These are phyloP conservation scores for Phytophthora brassicae DNA, from an alignment of 352 stramenopile species.

Conservation along the genomic window DNA sequence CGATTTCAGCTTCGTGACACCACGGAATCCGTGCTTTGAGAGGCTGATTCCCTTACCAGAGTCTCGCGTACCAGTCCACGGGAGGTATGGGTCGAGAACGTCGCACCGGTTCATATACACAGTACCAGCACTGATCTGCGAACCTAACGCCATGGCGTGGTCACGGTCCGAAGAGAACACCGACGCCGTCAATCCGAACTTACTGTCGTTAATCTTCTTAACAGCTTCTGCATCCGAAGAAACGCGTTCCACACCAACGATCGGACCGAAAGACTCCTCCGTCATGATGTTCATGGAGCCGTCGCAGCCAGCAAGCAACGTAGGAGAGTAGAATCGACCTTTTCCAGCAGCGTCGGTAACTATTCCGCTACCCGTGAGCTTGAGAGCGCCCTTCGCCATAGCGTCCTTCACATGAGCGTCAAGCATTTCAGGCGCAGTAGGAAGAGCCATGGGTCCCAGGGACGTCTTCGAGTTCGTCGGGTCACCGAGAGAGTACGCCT, in stretches of 20 bases:
- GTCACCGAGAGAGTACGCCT: slow-evolving; percentile 67
- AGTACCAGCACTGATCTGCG: slow-evolving; percentile 69
- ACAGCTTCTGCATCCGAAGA: slow-evolving; percentile 73
- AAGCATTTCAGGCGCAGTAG: slow-evolving; percentile 46
- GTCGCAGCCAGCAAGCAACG: slow-evolving; percentile 66
- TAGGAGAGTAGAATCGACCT: slow-evolving; percentile 80
- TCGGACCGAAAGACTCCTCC: slow-evolving; percentile 85
- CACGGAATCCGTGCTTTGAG: slow-evolving; percentile 81
- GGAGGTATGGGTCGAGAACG: slow-evolving; percentile 74
- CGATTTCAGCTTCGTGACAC: slow-evolving; percentile 79
- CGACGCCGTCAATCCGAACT: slow-evolving; percentile 76
- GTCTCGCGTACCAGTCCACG: slow-evolving; percentile 79
- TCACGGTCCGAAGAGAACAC: slow-evolving; percentile 72
- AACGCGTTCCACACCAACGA: slow-evolving; percentile 76
- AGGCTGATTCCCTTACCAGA: slow-evolving; percentile 83
- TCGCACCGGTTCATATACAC: slow-evolving; percentile 89
- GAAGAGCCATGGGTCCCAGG: slow-evolving; percentile 73
- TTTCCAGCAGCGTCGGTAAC: slow-evolving; percentile 49
- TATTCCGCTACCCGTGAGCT: slow-evolving; percentile 50
- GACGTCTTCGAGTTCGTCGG: slow-evolving; percentile 61
- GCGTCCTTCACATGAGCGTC: slow-evolving; percentile 70
- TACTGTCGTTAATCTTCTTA: slow-evolving; percentile 76
- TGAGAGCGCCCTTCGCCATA: slow-evolving; percentile 63
- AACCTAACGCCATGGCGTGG: slow-evolving; percentile 52
- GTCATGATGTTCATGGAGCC: slow-evolving; percentile 78